Evolutionary conservation across 2,329 filamentous ascomycete genomes (phyloP).

Genomic region (Colletotrichum filicis): DNA sequence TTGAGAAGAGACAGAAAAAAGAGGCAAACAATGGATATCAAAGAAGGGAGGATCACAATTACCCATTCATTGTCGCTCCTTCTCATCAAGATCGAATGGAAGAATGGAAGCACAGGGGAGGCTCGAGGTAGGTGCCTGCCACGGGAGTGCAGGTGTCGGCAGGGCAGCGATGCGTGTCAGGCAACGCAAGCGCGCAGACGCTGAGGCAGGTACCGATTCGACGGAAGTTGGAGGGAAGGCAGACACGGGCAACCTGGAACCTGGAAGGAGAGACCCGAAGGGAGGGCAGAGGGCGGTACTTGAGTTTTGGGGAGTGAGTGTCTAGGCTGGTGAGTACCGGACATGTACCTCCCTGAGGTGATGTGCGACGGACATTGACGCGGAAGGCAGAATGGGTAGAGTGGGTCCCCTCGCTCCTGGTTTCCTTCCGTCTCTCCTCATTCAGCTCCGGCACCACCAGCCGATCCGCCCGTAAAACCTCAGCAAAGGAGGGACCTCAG

Average conservation of each 20-base stretch:
- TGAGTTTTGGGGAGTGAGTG: not conserved
- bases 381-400: constrained; percentile 12
- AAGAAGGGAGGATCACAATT: too few species aligned
- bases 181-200: constrained; percentile 24
- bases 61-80: not conserved
- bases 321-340: not conserved
- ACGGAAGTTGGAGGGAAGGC: not conserved
- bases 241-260: not conserved
- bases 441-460: constrained; percentile 36
- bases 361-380: not conserved
- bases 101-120: too few species aligned
- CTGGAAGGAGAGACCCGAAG: not conserved
- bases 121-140: not conserved
- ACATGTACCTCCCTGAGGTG: not conserved
- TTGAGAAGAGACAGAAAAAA: not conserved
- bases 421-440: constrained; percentile 22
- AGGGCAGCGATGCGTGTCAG: not conserved
- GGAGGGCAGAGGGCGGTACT: not conserved
- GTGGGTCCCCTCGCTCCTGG: constrained; percentile 22
- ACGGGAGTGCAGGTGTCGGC: not conserved
- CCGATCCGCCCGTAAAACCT: constrained; percentile 35
- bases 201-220: constrained; percentile 16
- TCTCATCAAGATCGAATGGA: not conserved
- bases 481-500: constrained; percentile 16
- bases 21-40: too few species aligned